Evolutionary conservation across 495 filamentous ascomycete genomes (phyloP), one percentile per base, ranked within the genome.

Genomic region (Bombardia bombarda): DNA sequence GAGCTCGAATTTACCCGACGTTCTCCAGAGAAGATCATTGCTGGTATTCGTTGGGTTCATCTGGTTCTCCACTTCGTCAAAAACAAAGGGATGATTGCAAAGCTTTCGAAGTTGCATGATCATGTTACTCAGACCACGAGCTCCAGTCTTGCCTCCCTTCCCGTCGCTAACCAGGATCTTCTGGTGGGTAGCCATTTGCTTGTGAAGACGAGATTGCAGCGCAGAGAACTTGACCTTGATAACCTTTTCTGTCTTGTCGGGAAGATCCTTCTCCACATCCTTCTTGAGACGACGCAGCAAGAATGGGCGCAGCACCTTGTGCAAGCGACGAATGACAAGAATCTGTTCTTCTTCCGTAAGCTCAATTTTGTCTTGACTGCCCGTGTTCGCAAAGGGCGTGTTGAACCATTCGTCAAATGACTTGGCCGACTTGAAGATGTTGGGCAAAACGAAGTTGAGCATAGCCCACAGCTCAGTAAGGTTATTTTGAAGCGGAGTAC

Each of bases 321-420:
- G 92, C 47, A 98, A 74, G 69, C 92, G 90, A 58, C 90, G 86
- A 75, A 98, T 98, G 52, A 98, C 87, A 49, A 98, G 86, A 64
- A 98, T 75, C 57, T 94, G 87, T 63, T 98, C 93, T 93, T 98
- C 92, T 88, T 98, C 92, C 9, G 84, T 90, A 43, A 98, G 73
- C 44, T 95, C 90, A 86, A 98, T 98, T 69, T 90, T 95, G 57
- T 98, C 92, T 61, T 96, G 89, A 36, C 85, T 83, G 65, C 92
- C 92, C 8, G 93, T 97, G 63, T 98, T 98, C 38, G 93, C 93
- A 61, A 98, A 98, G 0, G 92, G 92, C 3, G 92, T 97, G 63
- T 96, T 97, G 74, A 98, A 98, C 92, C 92, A 98, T 62, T 98
- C 92, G 62, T 98, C 92, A 54, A 98, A 98, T 7, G 89, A 95